Conservation (phyloP, 2,329 filamentous ascomycete genomes). For the Didymella sp. region DNA sequence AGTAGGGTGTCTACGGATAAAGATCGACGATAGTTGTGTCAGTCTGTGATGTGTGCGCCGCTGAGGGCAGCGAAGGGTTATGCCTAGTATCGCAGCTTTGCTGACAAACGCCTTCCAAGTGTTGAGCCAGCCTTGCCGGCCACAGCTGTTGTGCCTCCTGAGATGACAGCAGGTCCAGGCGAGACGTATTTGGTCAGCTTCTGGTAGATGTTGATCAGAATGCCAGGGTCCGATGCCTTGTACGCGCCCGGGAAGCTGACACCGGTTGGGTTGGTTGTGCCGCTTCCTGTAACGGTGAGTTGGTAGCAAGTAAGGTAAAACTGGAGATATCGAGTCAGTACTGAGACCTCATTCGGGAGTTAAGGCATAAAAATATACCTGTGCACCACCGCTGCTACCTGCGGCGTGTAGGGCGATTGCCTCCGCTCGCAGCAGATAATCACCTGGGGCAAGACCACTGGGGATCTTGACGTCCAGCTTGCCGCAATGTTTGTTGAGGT, state of each 20-base stretch:
- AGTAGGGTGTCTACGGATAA: neutral
- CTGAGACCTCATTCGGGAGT: neutral
- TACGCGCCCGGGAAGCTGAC: constrained; percentile 63
- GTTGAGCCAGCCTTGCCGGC: constrained; percentile 39
- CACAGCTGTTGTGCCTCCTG: constrained; percentile 38
- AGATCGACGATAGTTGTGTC: neutral
- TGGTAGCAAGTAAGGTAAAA: constrained; percentile 62
- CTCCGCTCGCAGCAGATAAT: constrained; percentile 62
- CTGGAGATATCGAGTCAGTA: constrained; percentile 29
- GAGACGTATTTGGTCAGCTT: constrained; percentile 56
- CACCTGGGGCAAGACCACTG: constrained; percentile 59
- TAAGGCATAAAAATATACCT: neutral
- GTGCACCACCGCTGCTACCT: constrained; percentile 51
- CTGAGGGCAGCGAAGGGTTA: neutral
- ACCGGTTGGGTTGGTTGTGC: constrained; percentile 56
- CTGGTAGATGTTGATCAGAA: constrained; percentile 67
- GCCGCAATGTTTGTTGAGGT: constrained; percentile 55
- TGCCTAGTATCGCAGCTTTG: constrained; percentile 11
- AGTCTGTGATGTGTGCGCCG: neutral
- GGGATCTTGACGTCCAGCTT: constrained; percentile 62
- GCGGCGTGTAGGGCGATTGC: constrained; percentile 66
- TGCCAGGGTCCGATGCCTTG: constrained; percentile 64
- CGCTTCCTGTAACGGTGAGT: constrained; percentile 64
- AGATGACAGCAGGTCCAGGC: constrained; percentile 57
- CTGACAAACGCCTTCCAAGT: constrained; percentile 14